phyloP scores from a whole-genome alignment of 2,329 filamentous ascomycete genomes.

The Fusarium annulatum region DNA sequence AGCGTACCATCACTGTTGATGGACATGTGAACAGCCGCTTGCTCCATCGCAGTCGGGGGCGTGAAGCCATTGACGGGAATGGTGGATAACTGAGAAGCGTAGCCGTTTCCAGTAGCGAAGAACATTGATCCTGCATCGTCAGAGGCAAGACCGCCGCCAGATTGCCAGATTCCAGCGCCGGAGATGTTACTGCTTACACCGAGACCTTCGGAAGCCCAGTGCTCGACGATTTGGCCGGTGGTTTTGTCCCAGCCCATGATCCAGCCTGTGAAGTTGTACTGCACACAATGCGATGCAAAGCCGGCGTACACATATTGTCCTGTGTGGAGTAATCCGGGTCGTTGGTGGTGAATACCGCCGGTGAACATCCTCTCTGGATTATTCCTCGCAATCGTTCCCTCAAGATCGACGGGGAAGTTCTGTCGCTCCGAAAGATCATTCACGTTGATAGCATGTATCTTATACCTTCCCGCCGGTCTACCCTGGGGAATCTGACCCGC shows the following conservation, averaged over 20 bases:
- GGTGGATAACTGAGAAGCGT: slow-evolving; percentile 53
- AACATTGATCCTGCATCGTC: slow-evolving; percentile 55
- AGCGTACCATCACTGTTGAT: slow-evolving; percentile 56
- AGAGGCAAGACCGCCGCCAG: slow-evolving; percentile 53
- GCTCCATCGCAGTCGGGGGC: slow-evolving; percentile 56
- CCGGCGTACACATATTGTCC: slow-evolving; percentile 62
- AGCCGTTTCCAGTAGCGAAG: slow-evolving; percentile 54
- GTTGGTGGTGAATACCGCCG: slow-evolving; percentile 63
- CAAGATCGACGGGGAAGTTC: slow-evolving; percentile 61
- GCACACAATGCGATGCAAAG: slow-evolving; percentile 66
- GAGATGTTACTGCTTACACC: slow-evolving; percentile 52
- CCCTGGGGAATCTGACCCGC: slow-evolving; percentile 48
- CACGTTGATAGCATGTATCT: slow-evolving; percentile 52
- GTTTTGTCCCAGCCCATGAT: slow-evolving; percentile 61
- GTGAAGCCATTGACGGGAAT: slow-evolving; percentile 53
- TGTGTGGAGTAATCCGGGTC: slow-evolving; percentile 59
- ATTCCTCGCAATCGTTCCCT: slow-evolving; percentile 59
- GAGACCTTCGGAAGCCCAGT: slow-evolving; percentile 55
- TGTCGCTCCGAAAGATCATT: slow-evolving; percentile 52
- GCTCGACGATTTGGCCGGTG: slow-evolving; percentile 51
- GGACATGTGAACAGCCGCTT: slow-evolving; percentile 58
- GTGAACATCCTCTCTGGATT: slow-evolving; percentile 61
- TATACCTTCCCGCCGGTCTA: slow-evolving; percentile 50
- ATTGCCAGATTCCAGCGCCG: slow-evolving; percentile 59
- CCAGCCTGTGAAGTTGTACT: slow-evolving; percentile 66